Evolutionary conservation across 139 green algal species (phyloP), one percentile per base, ranked within the genome.

Genomic region (Chlorella sp.): DNA sequence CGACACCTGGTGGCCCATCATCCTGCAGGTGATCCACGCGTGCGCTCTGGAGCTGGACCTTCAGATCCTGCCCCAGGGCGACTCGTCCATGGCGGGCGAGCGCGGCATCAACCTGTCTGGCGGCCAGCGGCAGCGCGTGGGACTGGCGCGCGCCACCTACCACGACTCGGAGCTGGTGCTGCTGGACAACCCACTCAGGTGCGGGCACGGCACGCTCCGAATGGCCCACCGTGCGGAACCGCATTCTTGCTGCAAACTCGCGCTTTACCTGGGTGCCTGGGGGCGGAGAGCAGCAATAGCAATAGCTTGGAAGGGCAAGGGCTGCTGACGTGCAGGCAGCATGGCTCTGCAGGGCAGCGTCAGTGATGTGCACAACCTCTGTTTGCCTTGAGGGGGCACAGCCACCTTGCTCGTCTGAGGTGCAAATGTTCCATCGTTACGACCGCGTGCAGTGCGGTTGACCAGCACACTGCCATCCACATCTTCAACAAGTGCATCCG

Each of bases 81-180:
- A 89, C 68, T 31, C 70, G 34, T 77, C 76, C 64, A 82, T 87
- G 71, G 86, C 84, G 3, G 86, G 86, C 30, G 85, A 90, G 79
- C 80, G 86, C 22, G 87, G 87, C 63, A 90, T 92, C 78, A 92
- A 92, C 74, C 63, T 91, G 31, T 90, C 82, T 31, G 86, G 86
- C 23, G 86, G 86, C 0, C 86, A 91, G 77, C 74, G 85, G 3
- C 84, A 90, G 79, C 73, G 86, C 33, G 78, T 91, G 3, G 80
- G 78, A 62, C 71, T 91, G 42, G 86, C 86, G 1, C 73, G 87
- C 29, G 85, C 87, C 32, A 77, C 78, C 24, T 91, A 92, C 74
- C 80, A 86, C 59, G 76, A 84, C 66, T 70, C 75, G 5, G 78
- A 87, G 42, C 62, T 88, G 23, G 72, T 88, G 33, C 80, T 90